Base-by-base conservation (phyloP, 352 stramenopile species). In the Phytopythium ostracodes region DNA sequence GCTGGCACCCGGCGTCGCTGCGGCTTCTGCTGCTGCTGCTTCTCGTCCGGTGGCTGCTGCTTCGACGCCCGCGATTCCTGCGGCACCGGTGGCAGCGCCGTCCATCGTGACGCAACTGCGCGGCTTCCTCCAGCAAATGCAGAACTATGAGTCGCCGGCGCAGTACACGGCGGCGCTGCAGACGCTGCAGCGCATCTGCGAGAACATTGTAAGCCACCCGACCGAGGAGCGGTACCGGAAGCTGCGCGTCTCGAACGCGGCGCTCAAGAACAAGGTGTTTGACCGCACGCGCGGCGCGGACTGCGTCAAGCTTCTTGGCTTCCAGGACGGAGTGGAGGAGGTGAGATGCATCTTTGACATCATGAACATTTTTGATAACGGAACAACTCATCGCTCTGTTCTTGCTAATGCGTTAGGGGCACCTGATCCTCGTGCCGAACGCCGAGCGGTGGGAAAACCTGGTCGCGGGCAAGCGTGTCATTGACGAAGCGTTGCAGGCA, bases 181-280 rank as follows among this genome's bases (percentile, higher is more conserved):
- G 60, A 94, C 86, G 50, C 63, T 94, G 58, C 81, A 87, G 44
- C 92, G 91, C 62, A 91, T 94, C 61, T 91, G 83, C 59, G 73
- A 73, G n/a, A 94, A 94, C 61, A 88, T 94, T 43, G 66, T 91
- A 46, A 71, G 33, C 55, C 67, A 92, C 56, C 86, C 86, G 40
- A 82, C 67, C 6, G 86, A 94, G 44, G 75, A 91, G 20, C 91
- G 92, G 64, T 94, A 89, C 71, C 74, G 84, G 18, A 90, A 87
- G 63, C 67, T 94, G 64, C 75, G 86, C 12, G 42, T 89, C 29
- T 76, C 66, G 35, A 94, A 94, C 62, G 80, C 79, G 1, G 81
- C 76, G n/a, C 57, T 94, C 12, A 81, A 84, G 63, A 68, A 40
- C 47, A 81, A 79, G 24, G 60, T 94, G 2, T 82, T 94, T 29